Base-by-base conservation (phyloP, 768 basidiomycete genomes). In the Lentinula raphanica region DNA sequence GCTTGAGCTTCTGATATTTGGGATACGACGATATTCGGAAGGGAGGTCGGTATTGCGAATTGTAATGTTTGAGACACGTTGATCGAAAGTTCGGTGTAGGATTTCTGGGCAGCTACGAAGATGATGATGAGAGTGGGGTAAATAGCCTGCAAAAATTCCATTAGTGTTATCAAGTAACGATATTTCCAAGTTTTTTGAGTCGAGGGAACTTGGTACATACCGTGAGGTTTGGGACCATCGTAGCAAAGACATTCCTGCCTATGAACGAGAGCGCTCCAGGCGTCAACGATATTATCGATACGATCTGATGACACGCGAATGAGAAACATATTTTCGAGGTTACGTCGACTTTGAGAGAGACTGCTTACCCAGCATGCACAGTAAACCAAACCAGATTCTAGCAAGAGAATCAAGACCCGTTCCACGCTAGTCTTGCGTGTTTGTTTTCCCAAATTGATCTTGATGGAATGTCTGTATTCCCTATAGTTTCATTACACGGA, bases 81-180 rank as follows among this genome's bases (percentile, higher is more conserved):
- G 27, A 49, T 49, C 15, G 49, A 50, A 13, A 35, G 29, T 36
- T 39, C 53, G 15, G 23, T 12, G 40, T 54, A 42, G 25, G 53
- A 54, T 31, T 40, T 54, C 27, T 25, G 53, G 27, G 53, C 53
- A 12, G 53, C 28, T 3, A 54, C 53, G 11, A 54, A 36, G 11
- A 54, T 54, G 5, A 54, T 54, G 13, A 54, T n/a, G 11, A 54
- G 53, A 27, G 53, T 54, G 6, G 53, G 53, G n/a, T 54, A 54
- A 35, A 54, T 54, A 19, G 27, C 53, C 53, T 54, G 38, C 4
- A 23, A 3, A 42, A 28, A 21, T n/a, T n/a, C n/a, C n/a, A n/a
- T n/a, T n/a, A n/a, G n/a, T n/a, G 8, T 21, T 53, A 1, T n/a
- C 13, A 13, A 25, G 25, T n/a, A 2, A 27, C 17, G 32, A 36